These are phyloP conservation scores for Lasiosphaeria hispida DNA, from an alignment of 495 filamentous ascomycete species.

Conservation along the genomic window DNA sequence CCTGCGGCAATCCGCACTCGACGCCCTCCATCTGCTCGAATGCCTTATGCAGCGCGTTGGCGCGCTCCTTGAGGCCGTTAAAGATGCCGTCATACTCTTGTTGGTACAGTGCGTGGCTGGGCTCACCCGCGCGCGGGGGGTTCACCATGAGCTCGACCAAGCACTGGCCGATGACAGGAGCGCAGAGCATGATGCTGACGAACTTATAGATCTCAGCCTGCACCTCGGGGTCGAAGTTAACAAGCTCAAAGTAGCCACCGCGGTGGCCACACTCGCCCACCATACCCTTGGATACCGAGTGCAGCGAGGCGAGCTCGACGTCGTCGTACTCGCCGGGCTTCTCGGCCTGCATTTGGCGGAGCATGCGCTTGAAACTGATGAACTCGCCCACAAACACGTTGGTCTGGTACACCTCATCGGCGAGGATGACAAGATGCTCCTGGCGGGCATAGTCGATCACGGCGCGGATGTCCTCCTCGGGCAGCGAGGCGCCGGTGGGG, in stretches of 20 bases:
- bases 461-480: slow-evolving; percentile 70
- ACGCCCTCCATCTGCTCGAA: slow-evolving; percentile 96
- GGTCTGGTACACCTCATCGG: slow-evolving; percentile 98
- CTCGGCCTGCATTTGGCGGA: slow-evolving; percentile 79
- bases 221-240: slow-evolving; percentile 82
- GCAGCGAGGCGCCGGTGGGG: slow-evolving; percentile 85
- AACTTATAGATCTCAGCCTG: slow-evolving; percentile 97
- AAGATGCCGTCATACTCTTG: slow-evolving; percentile 80
- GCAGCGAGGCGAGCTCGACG: slow-evolving; percentile 82
- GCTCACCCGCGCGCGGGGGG: slow-evolving; percentile 77
- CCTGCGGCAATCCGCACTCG: slow-evolving; percentile 80
- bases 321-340: slow-evolving; percentile 70
- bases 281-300: slow-evolving; percentile 94
- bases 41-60: slow-evolving; percentile 78
- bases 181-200: slow-evolving; percentile 90
- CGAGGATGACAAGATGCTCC: slow-evolving; percentile 83
- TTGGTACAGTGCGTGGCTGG: slow-evolving; percentile 77
- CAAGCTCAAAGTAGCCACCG: slow-evolving; percentile 93
- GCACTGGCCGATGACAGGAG: slow-evolving; percentile 93
- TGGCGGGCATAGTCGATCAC: slow-evolving; percentile 83
- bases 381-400: slow-evolving; percentile 95
- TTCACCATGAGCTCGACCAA: slow-evolving; percentile 96
- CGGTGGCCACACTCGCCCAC: slow-evolving; percentile 97
- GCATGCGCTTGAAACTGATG: slow-evolving; percentile 87
- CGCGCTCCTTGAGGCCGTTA: slow-evolving; percentile 70